Base-by-base conservation (phyloP, 2,329 filamentous ascomycete species). In the Cladosporium sp. region DNA sequence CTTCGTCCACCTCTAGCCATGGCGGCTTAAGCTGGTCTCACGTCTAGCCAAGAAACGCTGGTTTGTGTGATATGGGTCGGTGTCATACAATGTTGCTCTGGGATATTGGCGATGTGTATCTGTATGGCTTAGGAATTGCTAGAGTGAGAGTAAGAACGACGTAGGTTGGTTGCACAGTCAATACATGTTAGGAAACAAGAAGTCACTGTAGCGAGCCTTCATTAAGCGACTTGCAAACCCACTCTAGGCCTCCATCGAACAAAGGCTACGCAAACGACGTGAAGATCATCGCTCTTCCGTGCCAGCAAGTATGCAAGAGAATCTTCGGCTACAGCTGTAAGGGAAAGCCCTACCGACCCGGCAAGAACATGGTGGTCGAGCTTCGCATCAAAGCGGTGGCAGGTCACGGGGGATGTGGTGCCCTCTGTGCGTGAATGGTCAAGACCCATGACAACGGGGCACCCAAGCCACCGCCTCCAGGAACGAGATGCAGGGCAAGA, bases 311-410 rank as follows among this genome's bases (percentile, higher is more conserved):
- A 4, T 32, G 28, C 24, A 37, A 35, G 37, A 42, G 37, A n/a
- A 53, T 42, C 50, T 44, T 15, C 50, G 50, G 50, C 50, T 53
- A 53, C n/a, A 28, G 20, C 5, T 37, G 24, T 17, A 53, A 36
- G 13, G 50, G 50, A 10, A 53, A 35, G 17, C 50, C 50, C 19
- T 53, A 53, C 50, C 50, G 50, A 53, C 36, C 37, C 36, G 17
- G 28, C 50, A 24, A 25, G 37, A 44, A 42, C n/a, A 15, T 34
- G 36, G 22, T 42, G 24, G 25, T 39, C 34, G 44, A 44, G 50
- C 35, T 52, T 25, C 37, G 22, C 25, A 37, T 15, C n/a, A 40
- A 24, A n/a, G 45, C 45, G 34, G 48, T 20, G 20, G 48, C 35
- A 52, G 49, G 49, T 35, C 49, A 39, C 40, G 37, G 35, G 49